Evolutionary conservation across 1,139 yeast species (phyloP).

Genomic region (Kurtzmaniella quercitrusa): DNA sequence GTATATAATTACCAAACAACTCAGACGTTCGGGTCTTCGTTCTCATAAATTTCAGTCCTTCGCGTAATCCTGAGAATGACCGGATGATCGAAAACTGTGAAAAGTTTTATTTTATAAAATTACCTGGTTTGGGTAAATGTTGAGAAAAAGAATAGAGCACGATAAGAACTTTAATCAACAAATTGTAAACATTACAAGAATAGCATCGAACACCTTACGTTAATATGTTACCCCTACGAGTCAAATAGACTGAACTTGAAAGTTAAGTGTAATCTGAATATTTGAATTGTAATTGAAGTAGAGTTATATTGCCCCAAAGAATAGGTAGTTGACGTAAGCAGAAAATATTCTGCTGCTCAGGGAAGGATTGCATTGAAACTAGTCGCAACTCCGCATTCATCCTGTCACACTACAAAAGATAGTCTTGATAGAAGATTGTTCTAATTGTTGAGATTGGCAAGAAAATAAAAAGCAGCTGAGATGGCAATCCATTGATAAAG

Average conservation of each 20-base stretch:
- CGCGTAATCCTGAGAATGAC: constrained; percentile 5
- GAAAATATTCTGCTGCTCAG: not conserved
- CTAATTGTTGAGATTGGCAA: too few species aligned
- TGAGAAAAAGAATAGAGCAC: not conserved
- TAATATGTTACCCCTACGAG: too few species aligned
- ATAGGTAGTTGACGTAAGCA: not conserved
- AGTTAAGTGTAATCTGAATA: too few species aligned
- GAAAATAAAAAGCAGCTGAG: not conserved
- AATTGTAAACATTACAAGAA: not conserved
- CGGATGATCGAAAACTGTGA: not conserved
- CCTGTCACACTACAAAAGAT: not conserved
- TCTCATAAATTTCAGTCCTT: not conserved
- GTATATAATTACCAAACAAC: too few species aligned
- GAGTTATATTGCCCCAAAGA: too few species aligned
- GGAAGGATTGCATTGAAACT: not conserved
- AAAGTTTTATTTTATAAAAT: not conserved
- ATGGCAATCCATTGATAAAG: not conserved
- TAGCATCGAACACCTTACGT: not conserved
- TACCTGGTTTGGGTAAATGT: not conserved
- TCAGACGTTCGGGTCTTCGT: not conserved
- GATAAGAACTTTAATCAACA: not conserved
- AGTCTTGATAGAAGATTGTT: too few species aligned
- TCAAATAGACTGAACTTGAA: too few species aligned
- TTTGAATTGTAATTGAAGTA: too few species aligned
- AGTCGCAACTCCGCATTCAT: not conserved